phyloP scores from a whole-genome alignment of 2,329 filamentous ascomycete species.

The Sclerotinia glacialis region DNA sequence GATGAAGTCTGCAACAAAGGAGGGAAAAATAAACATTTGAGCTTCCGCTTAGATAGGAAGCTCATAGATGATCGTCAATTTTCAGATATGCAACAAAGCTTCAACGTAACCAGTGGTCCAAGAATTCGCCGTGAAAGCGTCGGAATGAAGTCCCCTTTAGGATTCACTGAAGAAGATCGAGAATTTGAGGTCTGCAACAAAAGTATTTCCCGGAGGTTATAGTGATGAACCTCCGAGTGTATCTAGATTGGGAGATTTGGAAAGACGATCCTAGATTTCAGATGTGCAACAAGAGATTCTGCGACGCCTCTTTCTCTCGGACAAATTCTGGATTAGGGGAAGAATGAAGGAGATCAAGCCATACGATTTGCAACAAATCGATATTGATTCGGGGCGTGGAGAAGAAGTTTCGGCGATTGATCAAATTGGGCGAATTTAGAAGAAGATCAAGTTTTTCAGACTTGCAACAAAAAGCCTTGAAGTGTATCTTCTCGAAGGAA shows the following conservation, averaged over 20 bases:
- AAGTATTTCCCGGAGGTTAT: neutral
- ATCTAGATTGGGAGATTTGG: slow-evolving; percentile 1
- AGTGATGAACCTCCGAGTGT: neutral
- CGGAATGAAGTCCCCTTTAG: neutral
- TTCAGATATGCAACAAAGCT: slow-evolving; percentile 1
- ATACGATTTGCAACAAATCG: neutral
- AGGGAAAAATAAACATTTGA: neutral
- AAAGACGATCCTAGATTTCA: slow-evolving; percentile 12
- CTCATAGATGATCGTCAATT: neutral
- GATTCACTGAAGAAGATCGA: neutral
- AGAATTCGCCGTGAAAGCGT: neutral
- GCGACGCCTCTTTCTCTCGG: neutral
- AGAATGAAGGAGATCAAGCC: neutral
- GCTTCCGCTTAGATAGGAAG: neutral
- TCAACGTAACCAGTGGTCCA: neutral
- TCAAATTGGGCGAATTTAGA: slow-evolving; percentile 3
- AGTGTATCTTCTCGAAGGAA: neutral
- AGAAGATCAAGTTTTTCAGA: slow-evolving; percentile 17
- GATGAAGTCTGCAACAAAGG: slow-evolving; percentile 13
- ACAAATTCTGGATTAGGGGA: neutral
- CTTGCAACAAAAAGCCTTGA: slow-evolving; percentile 18
- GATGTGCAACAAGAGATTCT: slow-evolving; percentile 1
- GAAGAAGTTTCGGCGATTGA: neutral
- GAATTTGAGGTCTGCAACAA: neutral
- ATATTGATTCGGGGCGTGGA: neutral